phyloP scores from a whole-genome alignment of 2,329 filamentous ascomycete genomes.

The Pseudogymnoascus sp. region DNA sequence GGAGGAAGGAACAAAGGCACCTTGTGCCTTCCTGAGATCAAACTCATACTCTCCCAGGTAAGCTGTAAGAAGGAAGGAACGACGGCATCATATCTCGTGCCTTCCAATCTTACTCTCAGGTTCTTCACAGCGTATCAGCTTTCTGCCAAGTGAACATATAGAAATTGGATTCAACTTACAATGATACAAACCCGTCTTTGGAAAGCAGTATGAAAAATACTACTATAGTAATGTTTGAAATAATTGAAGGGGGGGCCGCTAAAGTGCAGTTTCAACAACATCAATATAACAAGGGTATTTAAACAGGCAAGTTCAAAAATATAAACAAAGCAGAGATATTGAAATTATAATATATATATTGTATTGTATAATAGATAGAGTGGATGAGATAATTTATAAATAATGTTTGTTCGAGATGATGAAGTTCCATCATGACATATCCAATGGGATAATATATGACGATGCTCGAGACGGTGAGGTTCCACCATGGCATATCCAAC shows the following conservation, averaged over 20 bases:
- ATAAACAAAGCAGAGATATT: not conserved
- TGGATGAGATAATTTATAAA: not conserved
- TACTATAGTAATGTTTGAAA: not conserved
- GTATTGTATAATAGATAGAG: not conserved
- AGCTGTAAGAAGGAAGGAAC: not conserved
- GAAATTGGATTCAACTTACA: not conserved
- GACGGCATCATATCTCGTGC: not conserved
- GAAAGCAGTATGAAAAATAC: not conserved
- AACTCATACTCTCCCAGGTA: not conserved
- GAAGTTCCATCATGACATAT: not conserved
- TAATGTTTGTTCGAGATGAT: not conserved
- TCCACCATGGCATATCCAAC: not conserved
- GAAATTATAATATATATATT: not conserved
- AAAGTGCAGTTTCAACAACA: not conserved
- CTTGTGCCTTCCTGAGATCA: not conserved
- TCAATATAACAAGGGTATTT: not conserved
- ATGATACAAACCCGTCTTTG: not conserved
- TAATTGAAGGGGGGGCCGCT: not conserved
- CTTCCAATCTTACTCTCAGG: not conserved
- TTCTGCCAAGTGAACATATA: not conserved
- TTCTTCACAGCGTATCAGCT: not conserved
- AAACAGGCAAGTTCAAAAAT: not conserved
- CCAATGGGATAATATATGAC: not conserved
- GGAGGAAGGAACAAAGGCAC: not conserved
- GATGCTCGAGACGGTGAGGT: not conserved